These are phyloP conservation scores for Mortierella sp. DNA, from an alignment of 371 early-diverging fungal genomes.

Conservation along the genomic window DNA sequence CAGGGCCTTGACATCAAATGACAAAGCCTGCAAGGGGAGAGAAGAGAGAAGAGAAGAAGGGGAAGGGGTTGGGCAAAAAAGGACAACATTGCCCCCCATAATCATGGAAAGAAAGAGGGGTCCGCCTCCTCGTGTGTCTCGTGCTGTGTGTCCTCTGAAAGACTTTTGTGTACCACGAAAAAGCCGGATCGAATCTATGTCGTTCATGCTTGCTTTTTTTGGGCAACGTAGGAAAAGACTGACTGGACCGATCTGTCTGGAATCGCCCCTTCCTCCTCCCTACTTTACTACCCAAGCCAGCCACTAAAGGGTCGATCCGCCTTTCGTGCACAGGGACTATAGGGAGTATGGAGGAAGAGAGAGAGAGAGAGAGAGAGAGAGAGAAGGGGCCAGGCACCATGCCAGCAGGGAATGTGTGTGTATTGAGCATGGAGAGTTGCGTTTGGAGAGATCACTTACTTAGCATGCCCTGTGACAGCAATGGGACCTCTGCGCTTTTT, in stretches of 20 bases:
- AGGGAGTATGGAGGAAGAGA: not conserved
- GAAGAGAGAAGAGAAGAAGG: not conserved
- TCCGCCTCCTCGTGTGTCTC: too few species aligned
- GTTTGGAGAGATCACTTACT: slow-evolving; percentile 23
- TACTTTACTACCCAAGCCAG: too few species aligned
- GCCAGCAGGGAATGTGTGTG: not conserved
- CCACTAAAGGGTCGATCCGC: too few species aligned
- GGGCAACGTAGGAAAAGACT: too few species aligned
- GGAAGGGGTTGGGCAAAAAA: not conserved
- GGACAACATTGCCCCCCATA: not conserved
- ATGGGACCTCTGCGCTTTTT: slow-evolving; percentile 47
- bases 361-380: not conserved
- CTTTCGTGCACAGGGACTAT: too few species aligned
- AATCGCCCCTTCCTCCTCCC: too few species aligned
- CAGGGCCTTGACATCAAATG: not conserved
- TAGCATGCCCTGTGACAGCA: slow-evolving; percentile 52
- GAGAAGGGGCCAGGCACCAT: not conserved
- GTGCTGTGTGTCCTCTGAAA: too few species aligned
- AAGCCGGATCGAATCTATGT: too few species aligned
- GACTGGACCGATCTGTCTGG: too few species aligned
- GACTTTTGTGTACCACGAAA: too few species aligned
- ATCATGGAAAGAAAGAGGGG: slow-evolving; percentile 1
- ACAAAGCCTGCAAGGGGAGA: not conserved
- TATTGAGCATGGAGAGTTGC: not conserved
- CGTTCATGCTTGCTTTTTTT: too few species aligned